Evolutionary conservation across 148 eudicot species (phyloP).

Genomic region (Rhododendron mucronatum): DNA sequence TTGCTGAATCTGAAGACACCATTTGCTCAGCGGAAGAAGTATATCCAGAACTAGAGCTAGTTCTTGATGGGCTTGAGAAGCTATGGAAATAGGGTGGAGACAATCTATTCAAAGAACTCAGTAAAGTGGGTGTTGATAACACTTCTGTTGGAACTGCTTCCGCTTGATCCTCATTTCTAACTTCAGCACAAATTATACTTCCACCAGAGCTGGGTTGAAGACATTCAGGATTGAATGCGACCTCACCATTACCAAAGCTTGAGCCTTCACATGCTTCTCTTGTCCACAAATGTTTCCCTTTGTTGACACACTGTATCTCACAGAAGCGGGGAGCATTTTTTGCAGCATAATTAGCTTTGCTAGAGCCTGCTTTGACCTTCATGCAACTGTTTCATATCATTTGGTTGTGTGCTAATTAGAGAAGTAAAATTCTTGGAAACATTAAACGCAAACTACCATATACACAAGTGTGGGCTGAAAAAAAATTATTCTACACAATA

Average conservation of each 20-base stretch:
- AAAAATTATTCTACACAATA: neutral
- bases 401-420: neutral
- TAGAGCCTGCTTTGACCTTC: slow-evolving; percentile 49
- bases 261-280: slow-evolving; percentile 44
- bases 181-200: slow-evolving; percentile 14
- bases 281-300: slow-evolving; percentile 68
- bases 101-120: slow-evolving; percentile 14
- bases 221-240: slow-evolving; percentile 19
- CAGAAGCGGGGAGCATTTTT: slow-evolving; percentile 68
- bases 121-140: slow-evolving; percentile 17
- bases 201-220: slow-evolving; percentile 31
- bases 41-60: slow-evolving; percentile 24
- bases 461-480: neutral
- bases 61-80: slow-evolving; percentile 21
- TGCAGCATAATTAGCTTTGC: slow-evolving; percentile 51
- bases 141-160: slow-evolving; percentile 20
- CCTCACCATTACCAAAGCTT: slow-evolving; percentile 18
- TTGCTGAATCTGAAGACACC: slow-evolving; percentile 27
- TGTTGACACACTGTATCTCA: slow-evolving; percentile 65
- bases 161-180: slow-evolving; percentile 21
- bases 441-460: neutral
- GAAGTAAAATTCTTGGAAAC: neutral
- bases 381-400: slow-evolving; percentile 37
- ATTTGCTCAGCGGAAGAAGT: slow-evolving; percentile 26
- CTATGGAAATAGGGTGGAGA: slow-evolving; percentile 9